phyloP scores from a whole-genome alignment of 176 grass and related monocot species.

The Rhynchospora breviuscula region DNA sequence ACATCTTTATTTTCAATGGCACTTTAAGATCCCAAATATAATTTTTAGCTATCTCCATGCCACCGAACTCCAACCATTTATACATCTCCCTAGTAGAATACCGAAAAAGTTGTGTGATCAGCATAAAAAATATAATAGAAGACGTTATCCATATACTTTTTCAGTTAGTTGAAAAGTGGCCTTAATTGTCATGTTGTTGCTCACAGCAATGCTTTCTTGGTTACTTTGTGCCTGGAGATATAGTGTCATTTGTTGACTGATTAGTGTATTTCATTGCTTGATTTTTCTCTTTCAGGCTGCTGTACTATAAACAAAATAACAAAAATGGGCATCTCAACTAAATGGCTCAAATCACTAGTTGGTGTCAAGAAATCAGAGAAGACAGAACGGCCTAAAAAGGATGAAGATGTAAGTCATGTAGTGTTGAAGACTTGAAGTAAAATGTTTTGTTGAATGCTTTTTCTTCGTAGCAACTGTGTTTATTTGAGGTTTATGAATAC shows the following conservation, averaged over 20 bases:
- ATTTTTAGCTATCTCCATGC: too few species aligned
- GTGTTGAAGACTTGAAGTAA: background rate
- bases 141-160: background rate
- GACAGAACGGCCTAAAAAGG: conserved; percentile 31
- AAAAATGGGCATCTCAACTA: conserved; percentile 68
- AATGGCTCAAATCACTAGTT: conserved; percentile 77
- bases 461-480: background rate
- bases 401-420: conserved; percentile 32
- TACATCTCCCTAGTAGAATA: too few species aligned
- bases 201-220: background rate
- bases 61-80: too few species aligned
- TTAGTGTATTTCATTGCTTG: background rate
- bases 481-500: background rate
- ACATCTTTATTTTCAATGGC: too few species aligned
- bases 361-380: conserved; percentile 66
- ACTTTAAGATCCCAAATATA: too few species aligned
- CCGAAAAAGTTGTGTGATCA: background rate
- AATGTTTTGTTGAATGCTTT: background rate
- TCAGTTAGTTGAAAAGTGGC: background rate
- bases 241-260: background rate
- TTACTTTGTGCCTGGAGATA: background rate
- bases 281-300: conserved; percentile 16
- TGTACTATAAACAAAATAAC: conserved; percentile 7
- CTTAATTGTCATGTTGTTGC: background rate
- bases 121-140: background rate